Percentiles rank a stretch among this genome's conserved stretches.
Evolutionary conservation across 257 asterid species (phyloP).

Genomic region (Buddleja alternifolia): DNA sequence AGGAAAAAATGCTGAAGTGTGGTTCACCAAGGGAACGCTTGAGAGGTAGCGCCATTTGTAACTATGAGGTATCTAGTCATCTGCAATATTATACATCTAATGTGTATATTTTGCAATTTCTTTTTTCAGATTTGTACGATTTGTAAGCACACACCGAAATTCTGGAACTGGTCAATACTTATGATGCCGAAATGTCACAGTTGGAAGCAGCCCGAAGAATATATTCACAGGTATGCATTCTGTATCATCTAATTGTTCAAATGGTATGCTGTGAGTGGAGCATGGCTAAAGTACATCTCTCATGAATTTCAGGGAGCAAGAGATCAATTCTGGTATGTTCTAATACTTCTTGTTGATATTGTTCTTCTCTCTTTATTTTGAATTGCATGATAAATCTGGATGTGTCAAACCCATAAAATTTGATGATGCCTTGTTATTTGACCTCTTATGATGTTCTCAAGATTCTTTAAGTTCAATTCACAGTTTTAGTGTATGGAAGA

Average conservation of each 20-base stretch:
- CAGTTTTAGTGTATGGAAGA: not conserved
- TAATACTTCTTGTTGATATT: conserved; percentile 8
- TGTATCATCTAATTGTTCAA: no score
- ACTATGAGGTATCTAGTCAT: conserved; percentile 4
- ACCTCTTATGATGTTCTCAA: not conserved
- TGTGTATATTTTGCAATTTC: conserved; percentile 2
- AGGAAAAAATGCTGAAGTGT: conserved; percentile 54
- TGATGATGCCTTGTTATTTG: not conserved
- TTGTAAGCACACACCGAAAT: conserved; percentile 92
- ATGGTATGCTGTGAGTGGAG: not conserved
- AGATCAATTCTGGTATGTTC: conserved; percentile 56
- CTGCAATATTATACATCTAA: conserved; percentile 2
- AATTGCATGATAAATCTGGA: conserved; percentile 9
- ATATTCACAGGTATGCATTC: not conserved
- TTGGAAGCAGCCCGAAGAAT: conserved; percentile 84
- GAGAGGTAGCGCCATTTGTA: conserved; percentile 64
- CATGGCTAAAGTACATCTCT: conserved; percentile 31
- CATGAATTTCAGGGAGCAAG: conserved; percentile 69
- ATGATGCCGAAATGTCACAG: conserved; percentile 89
- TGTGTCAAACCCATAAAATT: conserved; percentile 2
- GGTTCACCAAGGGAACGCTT: conserved; percentile 98
- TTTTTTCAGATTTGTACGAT: conserved; percentile 76
- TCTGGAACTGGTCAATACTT: conserved; percentile 71
- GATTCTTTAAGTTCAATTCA: not conserved
- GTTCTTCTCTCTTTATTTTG: conserved; percentile 9